Conservation (phyloP, 2,329 filamentous ascomycete genomes). For the Arthroderma sp. region DNA sequence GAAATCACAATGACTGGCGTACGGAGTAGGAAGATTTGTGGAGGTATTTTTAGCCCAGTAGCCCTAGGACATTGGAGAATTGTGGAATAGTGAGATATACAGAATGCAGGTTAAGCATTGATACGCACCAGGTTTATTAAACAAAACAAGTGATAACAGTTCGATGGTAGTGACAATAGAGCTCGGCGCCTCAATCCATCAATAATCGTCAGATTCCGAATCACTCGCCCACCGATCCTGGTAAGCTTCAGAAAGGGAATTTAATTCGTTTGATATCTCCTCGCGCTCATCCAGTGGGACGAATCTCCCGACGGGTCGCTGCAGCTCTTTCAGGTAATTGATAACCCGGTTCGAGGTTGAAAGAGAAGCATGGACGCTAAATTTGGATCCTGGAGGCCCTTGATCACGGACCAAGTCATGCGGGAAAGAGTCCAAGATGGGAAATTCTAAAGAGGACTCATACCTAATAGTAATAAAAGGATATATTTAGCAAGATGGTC, state of each 20-base stretch:
- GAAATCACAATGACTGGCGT: too few species aligned
- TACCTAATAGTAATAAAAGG: conserved; percentile 16
- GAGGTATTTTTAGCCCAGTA: too few species aligned
- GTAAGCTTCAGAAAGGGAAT: conserved; percentile 76
- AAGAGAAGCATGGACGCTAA: conserved; percentile 42
- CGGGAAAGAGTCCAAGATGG: conserved; percentile 74
- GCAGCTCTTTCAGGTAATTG: conserved; percentile 51
- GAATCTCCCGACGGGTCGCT: conserved; percentile 48
- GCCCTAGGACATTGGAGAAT: too few species aligned
- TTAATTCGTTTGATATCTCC: conserved; percentile 63
- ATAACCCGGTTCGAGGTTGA: conserved; percentile 65
- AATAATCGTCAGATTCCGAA: conserved; percentile 32
- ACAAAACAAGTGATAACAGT: conserved; percentile 1
- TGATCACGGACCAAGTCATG: conserved; percentile 47
- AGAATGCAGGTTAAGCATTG: too few species aligned
- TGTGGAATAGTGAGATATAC: too few species aligned
- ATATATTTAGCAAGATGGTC: not conserved
- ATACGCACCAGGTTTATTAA: not conserved
- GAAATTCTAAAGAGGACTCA: conserved; percentile 47
- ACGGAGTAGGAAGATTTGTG: too few species aligned
- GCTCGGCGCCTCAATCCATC: conserved; percentile 1
- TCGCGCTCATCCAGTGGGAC: conserved; percentile 70
- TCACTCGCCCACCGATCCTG: conserved; percentile 76
- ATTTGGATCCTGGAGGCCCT: conserved; percentile 31
- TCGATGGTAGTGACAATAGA: too few species aligned